Evolutionary conservation across 2,329 filamentous ascomycete genomes (phyloP).

Genomic region (Grosmannia penicillata): DNA sequence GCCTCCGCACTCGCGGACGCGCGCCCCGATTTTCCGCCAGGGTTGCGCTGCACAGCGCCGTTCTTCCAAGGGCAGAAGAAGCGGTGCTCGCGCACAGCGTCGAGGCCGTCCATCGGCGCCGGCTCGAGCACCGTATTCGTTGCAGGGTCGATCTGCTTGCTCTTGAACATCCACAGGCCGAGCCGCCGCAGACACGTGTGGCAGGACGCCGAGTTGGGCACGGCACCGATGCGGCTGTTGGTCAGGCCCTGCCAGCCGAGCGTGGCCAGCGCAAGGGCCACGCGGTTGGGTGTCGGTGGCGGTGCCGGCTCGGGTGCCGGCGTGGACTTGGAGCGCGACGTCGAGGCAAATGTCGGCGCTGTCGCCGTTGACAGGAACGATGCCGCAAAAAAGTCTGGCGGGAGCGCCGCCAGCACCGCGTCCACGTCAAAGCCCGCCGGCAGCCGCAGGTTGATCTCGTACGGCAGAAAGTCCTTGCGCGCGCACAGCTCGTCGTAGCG

Average conservation of each 20-base stretch:
- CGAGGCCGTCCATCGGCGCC: constrained; percentile 50
- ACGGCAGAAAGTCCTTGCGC: constrained; percentile 41
- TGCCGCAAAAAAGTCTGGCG: constrained; percentile 43
- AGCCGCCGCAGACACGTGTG: constrained; percentile 75
- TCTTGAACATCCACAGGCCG: constrained; percentile 87
- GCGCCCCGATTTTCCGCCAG: constrained; percentile 13
- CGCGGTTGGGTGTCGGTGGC: constrained; percentile 30
- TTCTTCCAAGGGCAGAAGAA: constrained; percentile 77
- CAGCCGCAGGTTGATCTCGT: constrained; percentile 45
- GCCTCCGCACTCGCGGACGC: constrained; percentile 11
- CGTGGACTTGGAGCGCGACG: too few relatives aligned
- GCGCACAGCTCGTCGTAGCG: constrained; percentile 50
- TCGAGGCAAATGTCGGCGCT: constrained; percentile 8
- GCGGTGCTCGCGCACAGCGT: constrained; percentile 58
- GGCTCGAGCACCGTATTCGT: constrained; percentile 37
- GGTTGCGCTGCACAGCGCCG: constrained; percentile 41
- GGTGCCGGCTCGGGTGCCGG: too few relatives aligned
- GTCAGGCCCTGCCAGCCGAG: constrained; percentile 61
- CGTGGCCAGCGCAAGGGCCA: constrained; percentile 54
- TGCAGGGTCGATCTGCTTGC: constrained; percentile 46
- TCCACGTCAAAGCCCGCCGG: constrained; percentile 38
- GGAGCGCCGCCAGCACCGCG: constrained; percentile 31
- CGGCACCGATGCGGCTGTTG: constrained; percentile 37
- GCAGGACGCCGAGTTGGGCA: constrained; percentile 64
- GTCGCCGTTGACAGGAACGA: too few relatives aligned